Base-by-base conservation (phyloP, 352 stramenopile species). In the Globisporangium cederbergense region DNA sequence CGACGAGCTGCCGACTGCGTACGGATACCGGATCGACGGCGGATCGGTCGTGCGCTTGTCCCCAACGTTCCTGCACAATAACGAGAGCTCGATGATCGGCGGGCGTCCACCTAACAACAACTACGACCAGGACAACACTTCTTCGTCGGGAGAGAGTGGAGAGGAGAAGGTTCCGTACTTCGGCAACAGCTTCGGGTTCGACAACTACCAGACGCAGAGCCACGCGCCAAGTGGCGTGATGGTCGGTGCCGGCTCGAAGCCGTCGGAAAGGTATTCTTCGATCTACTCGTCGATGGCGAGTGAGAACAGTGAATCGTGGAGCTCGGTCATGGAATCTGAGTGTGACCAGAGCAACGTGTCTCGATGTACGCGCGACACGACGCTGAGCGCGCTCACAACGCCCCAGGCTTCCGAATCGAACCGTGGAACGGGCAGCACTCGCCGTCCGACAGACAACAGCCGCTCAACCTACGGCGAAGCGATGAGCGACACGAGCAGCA, bases 281-380 rank as follows among this genome's bases (percentile, higher is more conserved):
- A 64, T 75, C 14, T 58, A 72, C 32, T 89, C 82, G 11, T 86
- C 78, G 0, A 47, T 84, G n/a, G 71, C 73, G 30, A 89, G 79
- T 65, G 70, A 70, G 2, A 66, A 76, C 22, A 93, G 83, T 30
- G 76, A 82, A 22, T 81, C 78, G 20, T 93, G 83, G 83, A 93
- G 83, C 64, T 93, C 83, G 2, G 83, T 93, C 25, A 62, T 93
- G 47, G 81, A 72, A 38, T 93, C 83, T 4, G 83, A 93, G 8
- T 79, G 66, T 14, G 75, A 89, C 18, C 52, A 69, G 25, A 67
- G 67, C 20, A 66, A 63, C 14, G 60, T 67, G 11, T 83, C 76
- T 42, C 83, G 83, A 16, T 82, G 82, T 66, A 93, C 83, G 16
- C 83, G 83, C 9, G 83, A 93, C 55, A 91, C 83, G 38, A 76